phyloP scores from a whole-genome alignment of 2,329 filamentous ascomycete species.

The Monosporascus sp. region DNA sequence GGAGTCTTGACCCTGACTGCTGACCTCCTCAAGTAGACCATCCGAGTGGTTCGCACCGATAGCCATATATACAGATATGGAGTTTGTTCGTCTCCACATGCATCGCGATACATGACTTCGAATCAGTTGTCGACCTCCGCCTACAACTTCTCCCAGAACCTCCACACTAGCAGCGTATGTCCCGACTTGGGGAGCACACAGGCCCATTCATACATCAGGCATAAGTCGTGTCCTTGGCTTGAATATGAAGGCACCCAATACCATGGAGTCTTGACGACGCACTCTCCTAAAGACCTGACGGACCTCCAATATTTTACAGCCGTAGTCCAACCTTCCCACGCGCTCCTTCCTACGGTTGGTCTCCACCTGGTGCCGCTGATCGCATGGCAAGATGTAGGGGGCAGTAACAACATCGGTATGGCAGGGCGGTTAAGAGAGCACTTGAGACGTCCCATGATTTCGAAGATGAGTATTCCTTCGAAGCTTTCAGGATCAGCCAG shows the following conservation, averaged over 20 bases:
- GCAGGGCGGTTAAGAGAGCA: constrained; percentile 14
- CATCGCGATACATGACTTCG: neutral
- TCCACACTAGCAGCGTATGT: neutral
- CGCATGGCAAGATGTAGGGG: constrained; percentile 4
- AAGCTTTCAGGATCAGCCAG: neutral
- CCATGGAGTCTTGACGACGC: constrained; percentile 10
- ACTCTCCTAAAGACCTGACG: constrained; percentile 1
- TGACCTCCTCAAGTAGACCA: neutral
- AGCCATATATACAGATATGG: neutral
- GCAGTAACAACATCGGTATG: constrained; percentile 1
- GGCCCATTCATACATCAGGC: neutral
- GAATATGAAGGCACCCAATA: constrained; percentile 2
- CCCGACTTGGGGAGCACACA: neutral
- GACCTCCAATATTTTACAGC: constrained; percentile 6
- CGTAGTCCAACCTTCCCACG: constrained; percentile 10
- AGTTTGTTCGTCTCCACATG: neutral
- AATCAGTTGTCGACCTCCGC: neutral
- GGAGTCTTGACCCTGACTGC: neutral
- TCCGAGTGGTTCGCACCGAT: neutral
- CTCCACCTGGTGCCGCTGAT: constrained; percentile 16
- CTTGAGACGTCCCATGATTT: constrained; percentile 18
- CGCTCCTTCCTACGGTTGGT: constrained; percentile 4
- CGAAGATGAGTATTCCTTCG: neutral
- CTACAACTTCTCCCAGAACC: neutral
- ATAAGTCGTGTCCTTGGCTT: neutral